Base-by-base conservation (phyloP, 345 rosid species). In the Streptanthus diversifolius region DNA sequence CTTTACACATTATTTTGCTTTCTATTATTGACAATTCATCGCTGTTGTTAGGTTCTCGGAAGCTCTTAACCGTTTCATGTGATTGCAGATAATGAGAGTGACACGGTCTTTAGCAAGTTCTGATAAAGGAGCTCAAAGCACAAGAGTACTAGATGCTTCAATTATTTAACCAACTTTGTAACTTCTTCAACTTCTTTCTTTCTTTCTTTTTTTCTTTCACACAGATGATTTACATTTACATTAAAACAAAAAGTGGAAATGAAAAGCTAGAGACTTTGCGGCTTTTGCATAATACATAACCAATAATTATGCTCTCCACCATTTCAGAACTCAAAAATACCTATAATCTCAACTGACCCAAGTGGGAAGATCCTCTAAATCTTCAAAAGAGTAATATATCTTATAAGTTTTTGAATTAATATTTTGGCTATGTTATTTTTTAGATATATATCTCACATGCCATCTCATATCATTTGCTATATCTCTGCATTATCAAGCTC, bases 271-370 rank as follows among this genome's bases (percentile, higher is more conserved):
- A 63, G 54, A 64, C 66, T 70, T 76, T 76, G 75, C 75, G 68
- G 80, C 76, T 77, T 75, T 75, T 77, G 76, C 62, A 77, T 77
- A 15, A 77, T 77, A 77, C 49, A 77, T 70, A 61, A 63, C 27
- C 72, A 77, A 77, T 77, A 64, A 70, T 77, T 71, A 77, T 64
- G 80, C 72, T 64, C 71, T 77, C 80, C 80, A 77, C 80, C 80
- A 77, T 70, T 71, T 37, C 32, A 70, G 61, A 77, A 71, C 66
- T 62, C 35, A 18, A 75, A 70, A 63, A 32, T 70, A 27, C 62
- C 40, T 69, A 44, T 66, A 56, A 56, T 39, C 71, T 70, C 67
- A 55, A 63, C 49, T 43, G 2, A 70, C 64, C 62, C 80, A 45
- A 77, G 80, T 77, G 80, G 80, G 76, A 77, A 77, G 80, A 77